A percentile compares a stretch with the other conserved stretches of the same genome.
phyloP scores from a whole-genome alignment of 225 moss, liverwort and hornwort genomes.

The Antitrichia curtipendula region DNA sequence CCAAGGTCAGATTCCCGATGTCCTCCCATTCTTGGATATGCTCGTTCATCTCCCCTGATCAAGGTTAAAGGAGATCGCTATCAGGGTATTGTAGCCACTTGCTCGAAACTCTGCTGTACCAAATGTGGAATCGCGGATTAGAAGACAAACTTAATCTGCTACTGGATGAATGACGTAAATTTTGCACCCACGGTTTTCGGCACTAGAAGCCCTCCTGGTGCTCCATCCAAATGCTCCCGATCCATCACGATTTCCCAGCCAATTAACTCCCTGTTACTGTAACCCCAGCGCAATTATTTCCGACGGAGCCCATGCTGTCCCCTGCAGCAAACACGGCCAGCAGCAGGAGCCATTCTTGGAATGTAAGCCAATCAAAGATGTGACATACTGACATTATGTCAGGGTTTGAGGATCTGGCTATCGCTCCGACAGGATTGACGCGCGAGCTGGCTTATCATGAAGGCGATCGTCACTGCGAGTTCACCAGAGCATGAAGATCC shows the following conservation, averaged over 20 bases:
- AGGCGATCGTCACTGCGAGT: no score
- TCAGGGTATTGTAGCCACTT: neutral
- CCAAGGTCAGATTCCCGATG: neutral
- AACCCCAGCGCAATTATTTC: neutral
- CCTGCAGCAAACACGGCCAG: no score
- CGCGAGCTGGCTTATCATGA: no score
- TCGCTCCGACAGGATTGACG: no score
- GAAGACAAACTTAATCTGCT: neutral
- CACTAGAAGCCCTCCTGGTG: neutral
- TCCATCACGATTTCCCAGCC: neutral
- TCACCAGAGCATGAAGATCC: no score
- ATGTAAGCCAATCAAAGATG: no score
- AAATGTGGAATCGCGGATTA: neutral
- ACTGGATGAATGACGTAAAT: neutral
- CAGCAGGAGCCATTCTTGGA: no score
- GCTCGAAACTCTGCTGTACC: neutral
- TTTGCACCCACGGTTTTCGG: neutral
- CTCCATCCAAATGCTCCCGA: neutral
- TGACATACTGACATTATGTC: no score
- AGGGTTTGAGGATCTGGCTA: no score
- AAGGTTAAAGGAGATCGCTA: neutral
- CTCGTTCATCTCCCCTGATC: neutral
- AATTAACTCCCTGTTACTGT: no score
- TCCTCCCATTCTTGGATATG: neutral
- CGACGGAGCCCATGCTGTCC: no score